Base-by-base conservation (phyloP, 164 flowering plant genomes). In the Vitis labrusca region DNA sequence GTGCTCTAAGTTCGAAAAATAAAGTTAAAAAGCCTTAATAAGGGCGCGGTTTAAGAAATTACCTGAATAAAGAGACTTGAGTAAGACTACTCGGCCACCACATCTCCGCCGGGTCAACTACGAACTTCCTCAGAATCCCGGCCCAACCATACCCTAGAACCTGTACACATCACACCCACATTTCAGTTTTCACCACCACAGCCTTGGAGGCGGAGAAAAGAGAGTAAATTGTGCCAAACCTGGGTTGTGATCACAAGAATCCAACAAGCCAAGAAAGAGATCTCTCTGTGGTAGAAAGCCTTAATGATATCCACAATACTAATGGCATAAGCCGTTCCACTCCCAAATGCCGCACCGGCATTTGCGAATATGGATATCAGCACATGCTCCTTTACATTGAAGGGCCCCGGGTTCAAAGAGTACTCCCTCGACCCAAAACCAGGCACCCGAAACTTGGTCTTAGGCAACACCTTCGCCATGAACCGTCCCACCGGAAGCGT, bases 331-430 rank as follows among this genome's bases (percentile, higher is more conserved):
- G 93, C 91, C 0, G 83, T 9, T 2, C 92, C 93, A 50, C 63
- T 53, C 2, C 93, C 91, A 50, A 86, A 85, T 4, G 81, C 88
- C 4, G 80, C 60, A 0, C 94, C 97, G 11, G 84, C 83, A 71
- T 86, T 91, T 9, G 92, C 97, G 63, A 91, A 84, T 4, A 89
- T 87, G 0, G 90, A 80, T 10, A 91, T 89, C 66, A 91, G 50
- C 12, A 89, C 93, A 63, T 89, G 92, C 71, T 91, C 97, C 66
- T 86, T 88, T 49, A 83, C 61, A 63, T 87, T 84, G 56, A 91
- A 91, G 10, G 91, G 90, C 0, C 94, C 94, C 1, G 90, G 90
- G 63, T 89, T 91, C 1, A 91, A 65, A 2, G 87, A 78, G 51
- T 87, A 85, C 64, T 73, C 65, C 50, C 71, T 32, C 1, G 71